Evolutionary conservation across 768 basidiomycete species (phyloP).

Genomic region (Butyriboletus loyo): DNA sequence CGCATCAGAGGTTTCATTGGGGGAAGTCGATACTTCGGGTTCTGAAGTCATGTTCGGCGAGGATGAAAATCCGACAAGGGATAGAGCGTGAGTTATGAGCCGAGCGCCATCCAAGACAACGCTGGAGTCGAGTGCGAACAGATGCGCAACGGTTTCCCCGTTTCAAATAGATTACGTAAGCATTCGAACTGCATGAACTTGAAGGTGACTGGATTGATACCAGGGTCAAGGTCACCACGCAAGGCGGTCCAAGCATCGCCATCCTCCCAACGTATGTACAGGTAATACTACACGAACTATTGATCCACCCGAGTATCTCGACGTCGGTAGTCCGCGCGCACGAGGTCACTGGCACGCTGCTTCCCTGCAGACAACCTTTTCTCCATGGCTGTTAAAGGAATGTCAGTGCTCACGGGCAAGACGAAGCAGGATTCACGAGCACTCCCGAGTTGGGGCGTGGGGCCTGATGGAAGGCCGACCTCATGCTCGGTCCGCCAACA

Average conservation of each 20-base stretch:
- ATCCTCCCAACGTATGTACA: neutral
- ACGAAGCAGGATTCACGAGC: neutral
- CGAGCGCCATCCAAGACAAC: neutral
- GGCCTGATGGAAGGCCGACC: neutral
- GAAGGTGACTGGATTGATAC: too few relatives aligned
- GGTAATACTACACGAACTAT: neutral
- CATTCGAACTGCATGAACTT: neutral
- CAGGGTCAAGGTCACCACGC: too few relatives aligned
- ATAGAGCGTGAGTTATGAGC: neutral
- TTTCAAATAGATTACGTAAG: slow-evolving; percentile 9
- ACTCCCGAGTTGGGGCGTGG: neutral
- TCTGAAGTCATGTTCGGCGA: slow-evolving; percentile 18
- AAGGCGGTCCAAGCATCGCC: too few relatives aligned
- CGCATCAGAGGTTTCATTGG: slow-evolving; percentile 63
- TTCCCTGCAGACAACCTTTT: neutral
- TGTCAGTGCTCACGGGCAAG: slow-evolving; percentile 1
- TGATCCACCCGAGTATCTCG: neutral
- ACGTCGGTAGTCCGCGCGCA: neutral
- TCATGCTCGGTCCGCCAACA: neutral
- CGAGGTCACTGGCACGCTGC: neutral
- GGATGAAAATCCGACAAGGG: neutral
- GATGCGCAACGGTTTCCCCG: too few relatives aligned
- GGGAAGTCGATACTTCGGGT: slow-evolving; percentile 34
- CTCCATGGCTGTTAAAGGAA: neutral
- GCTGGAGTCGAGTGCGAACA: neutral